These are phyloP conservation scores for Claviceps maximensis DNA, from an alignment of 2,329 filamentous ascomycete genomes.

Conservation along the genomic window DNA sequence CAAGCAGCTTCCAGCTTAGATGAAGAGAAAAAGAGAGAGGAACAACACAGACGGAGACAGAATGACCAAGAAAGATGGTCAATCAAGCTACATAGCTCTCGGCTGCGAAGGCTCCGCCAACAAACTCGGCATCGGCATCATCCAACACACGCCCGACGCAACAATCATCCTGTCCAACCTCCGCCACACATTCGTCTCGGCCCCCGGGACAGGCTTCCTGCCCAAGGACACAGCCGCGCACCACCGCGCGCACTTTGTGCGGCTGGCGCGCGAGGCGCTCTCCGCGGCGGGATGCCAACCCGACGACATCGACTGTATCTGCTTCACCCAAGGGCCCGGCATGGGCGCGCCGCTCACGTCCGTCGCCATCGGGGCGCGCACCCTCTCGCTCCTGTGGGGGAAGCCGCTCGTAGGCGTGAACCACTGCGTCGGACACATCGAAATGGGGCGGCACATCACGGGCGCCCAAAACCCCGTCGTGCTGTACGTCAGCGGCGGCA, in stretches of 20 bases:
- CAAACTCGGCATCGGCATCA: constrained; percentile 90
- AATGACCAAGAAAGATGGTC: not conserved
- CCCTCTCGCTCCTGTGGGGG: constrained; percentile 69
- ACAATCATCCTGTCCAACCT: constrained; percentile 76
- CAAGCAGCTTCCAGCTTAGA: no score
- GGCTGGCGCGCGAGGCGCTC: constrained; percentile 68
- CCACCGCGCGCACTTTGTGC: constrained; percentile 75
- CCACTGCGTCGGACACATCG: constrained; percentile 96
- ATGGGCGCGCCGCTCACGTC: constrained; percentile 90
- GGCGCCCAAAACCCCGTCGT: constrained; percentile 86
- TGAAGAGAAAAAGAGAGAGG: not conserved
- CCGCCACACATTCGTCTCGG: constrained; percentile 83
- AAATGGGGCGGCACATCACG: constrained; percentile 93
- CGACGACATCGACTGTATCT: constrained; percentile 73
- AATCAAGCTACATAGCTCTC: constrained; percentile 36
- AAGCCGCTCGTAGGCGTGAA: constrained; percentile 91
- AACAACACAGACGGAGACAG: not conserved
- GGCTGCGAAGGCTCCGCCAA: constrained; percentile 86
- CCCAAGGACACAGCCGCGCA: constrained; percentile 93
- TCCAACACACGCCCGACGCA: constrained; percentile 53
- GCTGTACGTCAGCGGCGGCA: constrained; percentile 88
- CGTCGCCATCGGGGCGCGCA: constrained; percentile 75
- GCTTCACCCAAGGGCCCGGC: constrained; percentile 88
- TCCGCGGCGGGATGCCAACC: constrained; percentile 48
- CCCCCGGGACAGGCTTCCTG: constrained; percentile 85